phyloP scores from a whole-genome alignment of 148 eudicot species.

The Camellia japonica region DNA sequence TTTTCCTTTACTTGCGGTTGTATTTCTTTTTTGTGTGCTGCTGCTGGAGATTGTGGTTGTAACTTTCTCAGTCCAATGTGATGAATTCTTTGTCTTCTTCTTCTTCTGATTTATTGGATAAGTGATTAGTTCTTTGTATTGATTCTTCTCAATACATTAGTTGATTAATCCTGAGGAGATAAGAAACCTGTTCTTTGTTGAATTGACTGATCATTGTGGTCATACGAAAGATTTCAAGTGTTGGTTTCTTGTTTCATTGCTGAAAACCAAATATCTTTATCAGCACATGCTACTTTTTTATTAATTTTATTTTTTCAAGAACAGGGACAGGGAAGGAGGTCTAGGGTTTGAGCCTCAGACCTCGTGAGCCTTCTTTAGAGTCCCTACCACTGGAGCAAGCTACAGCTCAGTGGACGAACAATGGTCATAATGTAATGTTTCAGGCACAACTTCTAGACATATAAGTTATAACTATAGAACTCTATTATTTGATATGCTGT shows the following conservation, averaged over 20 bases:
- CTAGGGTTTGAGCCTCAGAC: not conserved
- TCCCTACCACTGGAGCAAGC: too few species aligned
- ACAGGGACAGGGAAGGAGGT: not conserved
- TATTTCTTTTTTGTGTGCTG: not conserved
- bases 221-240: not conserved
- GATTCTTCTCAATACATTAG: not conserved
- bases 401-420: too few species aligned
- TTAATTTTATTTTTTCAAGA: not conserved
- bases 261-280: not conserved
- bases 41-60: not conserved
- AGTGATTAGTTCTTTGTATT: too few species aligned
- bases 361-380: too few species aligned
- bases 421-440: not conserved
- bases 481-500: conserved; percentile 2
- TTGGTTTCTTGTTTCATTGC: not conserved
- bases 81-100: not conserved
- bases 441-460: not conserved
- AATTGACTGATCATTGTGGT: conserved; percentile 9
- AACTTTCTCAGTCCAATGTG: conserved; percentile 8
- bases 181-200: not conserved
- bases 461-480: not conserved
- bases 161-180: not conserved
- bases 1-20: not conserved
- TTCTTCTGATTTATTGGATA: too few species aligned
- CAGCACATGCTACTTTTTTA: not conserved